These are phyloP conservation scores for Hypoxylon cercidicola DNA, from an alignment of 495 filamentous ascomycete species.

Conservation along the genomic window DNA sequence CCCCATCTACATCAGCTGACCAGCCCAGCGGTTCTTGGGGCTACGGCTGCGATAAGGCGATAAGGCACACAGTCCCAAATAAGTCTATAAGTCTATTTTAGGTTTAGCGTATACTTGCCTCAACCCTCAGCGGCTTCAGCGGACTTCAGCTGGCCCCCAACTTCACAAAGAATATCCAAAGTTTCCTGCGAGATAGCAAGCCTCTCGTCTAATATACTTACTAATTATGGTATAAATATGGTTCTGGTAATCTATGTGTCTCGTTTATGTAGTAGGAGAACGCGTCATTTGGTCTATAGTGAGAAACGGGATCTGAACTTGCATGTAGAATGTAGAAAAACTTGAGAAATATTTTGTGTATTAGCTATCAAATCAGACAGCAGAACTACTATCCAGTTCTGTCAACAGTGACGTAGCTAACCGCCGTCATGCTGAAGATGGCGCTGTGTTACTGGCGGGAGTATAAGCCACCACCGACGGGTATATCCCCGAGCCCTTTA, in stretches of 20 bases:
- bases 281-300: not conserved
- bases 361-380: not conserved
- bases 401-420: not conserved
- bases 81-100: constrained; percentile 16
- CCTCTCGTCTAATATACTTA: constrained; percentile 1
- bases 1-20: constrained; percentile 6
- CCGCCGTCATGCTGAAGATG: not conserved
- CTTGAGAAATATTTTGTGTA: not conserved
- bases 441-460: not conserved
- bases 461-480: not conserved
- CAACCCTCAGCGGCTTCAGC: constrained; percentile 33
- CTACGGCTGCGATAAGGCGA: constrained; percentile 37
- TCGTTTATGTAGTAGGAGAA: not conserved
- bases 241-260: not conserved
- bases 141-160: constrained; percentile 49
- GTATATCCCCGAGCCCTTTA: not conserved
- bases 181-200: constrained; percentile 21
- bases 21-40: constrained; percentile 12
- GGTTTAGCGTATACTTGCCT: constrained; percentile 41
- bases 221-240: not conserved
- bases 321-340: not conserved
- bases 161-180: not conserved
- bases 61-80: constrained; percentile 20
- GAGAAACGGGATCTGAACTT: not conserved
- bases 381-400: not conserved